Conservation (phyloP, 2,329 filamentous ascomycete species). For the Penicillium sp. region DNA sequence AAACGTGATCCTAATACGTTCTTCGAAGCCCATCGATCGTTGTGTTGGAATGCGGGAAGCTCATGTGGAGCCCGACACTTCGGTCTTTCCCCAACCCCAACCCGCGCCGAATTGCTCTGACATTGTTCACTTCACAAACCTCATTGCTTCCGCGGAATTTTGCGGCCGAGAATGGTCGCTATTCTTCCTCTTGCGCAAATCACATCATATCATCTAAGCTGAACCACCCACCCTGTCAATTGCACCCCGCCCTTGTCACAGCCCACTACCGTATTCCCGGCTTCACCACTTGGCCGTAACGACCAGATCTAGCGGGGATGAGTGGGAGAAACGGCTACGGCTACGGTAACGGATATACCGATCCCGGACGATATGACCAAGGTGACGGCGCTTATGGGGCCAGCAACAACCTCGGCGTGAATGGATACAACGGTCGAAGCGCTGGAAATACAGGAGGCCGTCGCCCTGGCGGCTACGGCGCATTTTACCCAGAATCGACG, state of each 20-base stretch:
- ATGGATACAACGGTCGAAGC: conserved; percentile 29
- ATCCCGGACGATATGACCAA: conserved; percentile 33
- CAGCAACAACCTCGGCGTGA: conserved; percentile 30
- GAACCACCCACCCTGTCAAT: conserved; percentile 1
- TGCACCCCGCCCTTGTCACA: conserved; percentile 17
- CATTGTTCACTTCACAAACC: conserved; percentile 9
- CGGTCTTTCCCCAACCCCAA: conserved; percentile 11
- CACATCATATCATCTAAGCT: conserved; percentile 15
- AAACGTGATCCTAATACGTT: neutral
- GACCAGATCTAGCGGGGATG: conserved; percentile 26
- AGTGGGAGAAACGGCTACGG: conserved; percentile 34
- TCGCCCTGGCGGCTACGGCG: conserved; percentile 44
- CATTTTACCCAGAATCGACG: conserved; percentile 36
- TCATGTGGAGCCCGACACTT: conserved; percentile 21
- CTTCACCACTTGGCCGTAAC: conserved; percentile 5
- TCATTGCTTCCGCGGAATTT: neutral
- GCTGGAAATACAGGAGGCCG: conserved; percentile 22
- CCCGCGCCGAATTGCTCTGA: conserved; percentile 7
- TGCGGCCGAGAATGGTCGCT: conserved; percentile 25
- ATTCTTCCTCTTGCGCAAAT: conserved; percentile 15
- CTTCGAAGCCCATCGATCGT: neutral
- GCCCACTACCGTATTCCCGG: conserved; percentile 8
- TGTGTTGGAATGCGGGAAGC: conserved; percentile 21
- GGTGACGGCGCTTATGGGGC: conserved; percentile 31
- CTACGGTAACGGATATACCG: conserved; percentile 39